phyloP scores from a whole-genome alignment of 805 yeast species.

The Hanseniaspora jakobsenii region DNA sequence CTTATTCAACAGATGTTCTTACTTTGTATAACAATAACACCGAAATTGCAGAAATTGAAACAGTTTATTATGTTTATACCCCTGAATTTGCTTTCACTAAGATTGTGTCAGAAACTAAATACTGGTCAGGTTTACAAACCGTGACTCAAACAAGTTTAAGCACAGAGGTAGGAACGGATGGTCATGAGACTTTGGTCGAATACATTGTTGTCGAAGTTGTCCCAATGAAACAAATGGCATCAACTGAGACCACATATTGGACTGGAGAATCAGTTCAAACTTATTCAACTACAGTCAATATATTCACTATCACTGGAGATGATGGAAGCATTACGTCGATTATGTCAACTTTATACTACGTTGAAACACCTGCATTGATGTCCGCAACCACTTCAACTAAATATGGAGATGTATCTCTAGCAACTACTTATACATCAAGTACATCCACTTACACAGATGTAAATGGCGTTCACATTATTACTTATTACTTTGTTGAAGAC shows the following conservation, averaged over 20 bases:
- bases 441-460: slow-evolving; percentile 15
- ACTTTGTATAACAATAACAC: not conserved
- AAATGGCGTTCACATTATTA: slow-evolving; percentile 17
- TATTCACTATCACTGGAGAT: not conserved
- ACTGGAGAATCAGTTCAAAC: slow-evolving; percentile 3
- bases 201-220: not conserved
- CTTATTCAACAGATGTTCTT: slow-evolving; percentile 2
- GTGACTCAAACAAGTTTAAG: not conserved
- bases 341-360: slow-evolving; percentile 16
- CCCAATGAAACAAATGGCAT: not conserved
- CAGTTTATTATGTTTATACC: not conserved
- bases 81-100: slow-evolving; percentile 1
- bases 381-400: not conserved
- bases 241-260: slow-evolving; percentile 10
- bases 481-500: slow-evolving; percentile 17
- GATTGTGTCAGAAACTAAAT: not conserved
- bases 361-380: slow-evolving; percentile 17
- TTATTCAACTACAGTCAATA: not conserved
- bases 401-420: not conserved
- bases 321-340: slow-evolving; percentile 16
- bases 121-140: not conserved
- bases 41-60: not conserved
- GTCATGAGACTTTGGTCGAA: not conserved
- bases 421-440: slow-evolving; percentile 15
- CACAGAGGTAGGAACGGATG: not conserved